A percentile compares a stretch with the other conserved stretches of the same genome.
Evolutionary conservation across 306 rosid genomes (phyloP).

Genomic region (Pterocarpus santalinus): DNA sequence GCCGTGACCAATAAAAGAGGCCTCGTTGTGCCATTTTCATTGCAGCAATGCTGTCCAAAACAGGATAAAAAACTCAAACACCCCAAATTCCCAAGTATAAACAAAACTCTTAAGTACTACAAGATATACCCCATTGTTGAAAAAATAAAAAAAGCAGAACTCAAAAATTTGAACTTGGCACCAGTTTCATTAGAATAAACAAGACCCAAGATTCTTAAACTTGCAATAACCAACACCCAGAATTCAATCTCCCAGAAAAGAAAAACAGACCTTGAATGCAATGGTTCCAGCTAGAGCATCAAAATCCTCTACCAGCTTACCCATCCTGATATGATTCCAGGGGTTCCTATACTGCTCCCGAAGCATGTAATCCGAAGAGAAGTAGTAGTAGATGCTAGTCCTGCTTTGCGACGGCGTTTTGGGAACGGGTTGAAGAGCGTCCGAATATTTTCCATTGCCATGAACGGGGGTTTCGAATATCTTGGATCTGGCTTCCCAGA

Average conservation of each 20-base stretch:
- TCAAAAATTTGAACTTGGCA: neutral
- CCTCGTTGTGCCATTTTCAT: slow-evolving; percentile 68
- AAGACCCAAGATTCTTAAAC: neutral
- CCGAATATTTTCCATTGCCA: neutral
- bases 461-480: slow-evolving; percentile 50
- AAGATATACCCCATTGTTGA: neutral
- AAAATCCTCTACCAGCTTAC: slow-evolving; percentile 87
- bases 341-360: slow-evolving; percentile 90
- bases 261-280: slow-evolving; percentile 67
- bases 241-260: too few species aligned
- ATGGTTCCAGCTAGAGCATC: slow-evolving; percentile 94
- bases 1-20: slow-evolving; percentile 85
- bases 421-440: slow-evolving; percentile 15
- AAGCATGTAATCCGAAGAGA: slow-evolving; percentile 72
- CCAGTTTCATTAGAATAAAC: slow-evolving; percentile 8
- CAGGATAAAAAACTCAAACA: neutral
- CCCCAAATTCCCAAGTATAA: neutral
- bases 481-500: slow-evolving; percentile 86
- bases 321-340: slow-evolving; percentile 78
- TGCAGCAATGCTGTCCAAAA: slow-evolving; percentile 70
- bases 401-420: slow-evolving; percentile 72
- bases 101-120: neutral
- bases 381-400: slow-evolving; percentile 68
- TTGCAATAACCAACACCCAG: slow-evolving; percentile 19
- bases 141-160: neutral